Evolutionary conservation across 345 rosid genomes (phyloP).

Genomic region (Lumnitzera littorea): DNA sequence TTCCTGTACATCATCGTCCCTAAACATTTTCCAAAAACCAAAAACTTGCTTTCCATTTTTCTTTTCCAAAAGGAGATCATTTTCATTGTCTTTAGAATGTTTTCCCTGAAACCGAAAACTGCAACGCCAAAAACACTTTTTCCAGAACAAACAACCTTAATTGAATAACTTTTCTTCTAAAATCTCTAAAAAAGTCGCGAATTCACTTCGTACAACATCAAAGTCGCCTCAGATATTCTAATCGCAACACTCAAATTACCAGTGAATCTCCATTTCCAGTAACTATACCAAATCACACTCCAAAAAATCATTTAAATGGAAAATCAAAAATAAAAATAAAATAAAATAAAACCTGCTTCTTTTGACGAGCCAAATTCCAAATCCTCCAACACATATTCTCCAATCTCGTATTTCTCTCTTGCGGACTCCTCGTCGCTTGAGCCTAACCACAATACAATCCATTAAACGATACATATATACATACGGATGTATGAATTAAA

Average conservation of each 20-base stretch:
- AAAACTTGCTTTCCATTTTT: too few species aligned
- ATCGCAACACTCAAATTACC: neutral
- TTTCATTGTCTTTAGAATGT: too few species aligned
- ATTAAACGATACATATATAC: neutral
- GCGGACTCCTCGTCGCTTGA: slow-evolving; percentile 93
- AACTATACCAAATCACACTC: neutral
- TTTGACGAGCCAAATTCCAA: slow-evolving; percentile 98
- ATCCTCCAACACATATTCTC: slow-evolving; percentile 99
- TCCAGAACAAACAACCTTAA: too few species aligned
- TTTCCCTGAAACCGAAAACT: neutral
- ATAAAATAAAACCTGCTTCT: slow-evolving; percentile 65
- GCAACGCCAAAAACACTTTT: too few species aligned
- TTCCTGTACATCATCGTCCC: too few species aligned
- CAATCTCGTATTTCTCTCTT: slow-evolving; percentile 94
- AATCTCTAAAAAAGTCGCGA: too few species aligned
- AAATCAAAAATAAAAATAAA: neutral
- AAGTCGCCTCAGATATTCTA: too few species aligned
- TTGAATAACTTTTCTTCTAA: too few species aligned
- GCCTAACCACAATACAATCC: slow-evolving; percentile 37
- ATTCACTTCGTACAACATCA: too few species aligned
- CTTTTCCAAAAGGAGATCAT: too few species aligned
- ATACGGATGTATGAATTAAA: neutral
- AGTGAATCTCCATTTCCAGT: neutral
- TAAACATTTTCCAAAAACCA: too few species aligned
- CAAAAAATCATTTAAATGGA: neutral